Evolutionary conservation across 176 grass and related monocot genomes (phyloP), one percentile per base, ranked within the genome.

Genomic region (Canna indica): DNA sequence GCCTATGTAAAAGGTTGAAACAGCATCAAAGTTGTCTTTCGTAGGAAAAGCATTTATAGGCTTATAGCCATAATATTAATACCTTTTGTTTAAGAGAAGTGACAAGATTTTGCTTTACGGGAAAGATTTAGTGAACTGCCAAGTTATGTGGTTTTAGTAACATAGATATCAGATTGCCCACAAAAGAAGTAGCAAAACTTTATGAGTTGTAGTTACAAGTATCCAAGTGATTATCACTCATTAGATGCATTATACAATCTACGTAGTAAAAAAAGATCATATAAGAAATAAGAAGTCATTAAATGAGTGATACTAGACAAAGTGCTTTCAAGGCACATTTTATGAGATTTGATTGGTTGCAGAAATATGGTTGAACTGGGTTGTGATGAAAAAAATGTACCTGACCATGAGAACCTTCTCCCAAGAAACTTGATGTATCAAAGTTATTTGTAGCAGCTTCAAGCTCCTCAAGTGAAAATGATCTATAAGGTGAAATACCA

Each of bases 371-470:
- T 16, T 69, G 42, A 7, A 20, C 4, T 29, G 28, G 41, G 29
- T 48, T 33, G 6, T 45, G 17, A 20, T 28, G 67, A 72, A 54
- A 41, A 39, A 7, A 57, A 0, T 3, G 5, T 76, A 99, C 94
- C 86, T 99, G 89, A 35, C 94, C 94, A 50, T 85, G 75, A 18
- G 84, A 90, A 80, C 88, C 90, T 77, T 93, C 86, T 35, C 84
- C 84, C 27, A 90, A 61, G 24, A 99, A 82, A 70, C 74, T 80
- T 70, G 94, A 93, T 34, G 88, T 93, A n/a, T 92, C 89, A 33
- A 99, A 99, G 68, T 99, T 86, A 60, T 86, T 81, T 18, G 94
- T 93, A 42, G 86, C 88, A 6, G 84, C 86, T 90, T 90, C 94
- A 72, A 99, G 80, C 48, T 99, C 89, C 13, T 93, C 90, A 77